These are phyloP conservation scores for Fraxinus floribunda DNA, from an alignment of 305 asterid genomes.

Conservation along the genomic window DNA sequence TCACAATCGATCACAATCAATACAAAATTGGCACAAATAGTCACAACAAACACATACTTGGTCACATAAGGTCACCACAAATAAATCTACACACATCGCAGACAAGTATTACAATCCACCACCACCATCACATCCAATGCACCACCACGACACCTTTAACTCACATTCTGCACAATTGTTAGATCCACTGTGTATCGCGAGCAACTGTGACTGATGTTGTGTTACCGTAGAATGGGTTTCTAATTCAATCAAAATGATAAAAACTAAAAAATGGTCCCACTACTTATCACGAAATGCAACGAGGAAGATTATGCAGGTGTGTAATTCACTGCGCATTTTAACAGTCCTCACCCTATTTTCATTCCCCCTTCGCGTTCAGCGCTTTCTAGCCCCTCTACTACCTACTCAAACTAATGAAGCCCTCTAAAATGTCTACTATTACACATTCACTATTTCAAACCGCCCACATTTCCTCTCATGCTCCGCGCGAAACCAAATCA, in stretches of 20 bases:
- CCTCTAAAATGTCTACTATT: conserved; percentile 46
- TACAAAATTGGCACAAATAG: no score
- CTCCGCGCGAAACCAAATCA: conserved; percentile 39
- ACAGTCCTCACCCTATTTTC: background rate
- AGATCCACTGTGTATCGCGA: no score
- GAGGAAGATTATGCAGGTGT: conserved; percentile 21
- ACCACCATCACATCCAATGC: no score
- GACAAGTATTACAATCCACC: no score
- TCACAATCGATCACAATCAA: no score
- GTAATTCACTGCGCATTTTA: conserved; percentile 10
- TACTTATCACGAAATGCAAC: conserved; percentile 34
- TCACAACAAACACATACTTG: no score
- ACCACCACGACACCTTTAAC: no score
- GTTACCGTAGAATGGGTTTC: no score
- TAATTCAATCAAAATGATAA: background rate
- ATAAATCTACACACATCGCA: no score
- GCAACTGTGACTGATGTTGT: no score
- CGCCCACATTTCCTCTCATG: conserved; percentile 48
- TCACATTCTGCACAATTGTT: background rate
- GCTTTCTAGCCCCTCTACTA: conserved; percentile 38
- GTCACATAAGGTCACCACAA: no score
- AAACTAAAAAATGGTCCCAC: conserved; percentile 1
- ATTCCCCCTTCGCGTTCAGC: conserved; percentile 41
- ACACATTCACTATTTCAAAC: conserved; percentile 34
- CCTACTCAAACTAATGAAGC: conserved; percentile 17